Evolutionary conservation across 2,329 filamentous ascomycete species (phyloP).

Genomic region (Colletotrichum sp.): DNA sequence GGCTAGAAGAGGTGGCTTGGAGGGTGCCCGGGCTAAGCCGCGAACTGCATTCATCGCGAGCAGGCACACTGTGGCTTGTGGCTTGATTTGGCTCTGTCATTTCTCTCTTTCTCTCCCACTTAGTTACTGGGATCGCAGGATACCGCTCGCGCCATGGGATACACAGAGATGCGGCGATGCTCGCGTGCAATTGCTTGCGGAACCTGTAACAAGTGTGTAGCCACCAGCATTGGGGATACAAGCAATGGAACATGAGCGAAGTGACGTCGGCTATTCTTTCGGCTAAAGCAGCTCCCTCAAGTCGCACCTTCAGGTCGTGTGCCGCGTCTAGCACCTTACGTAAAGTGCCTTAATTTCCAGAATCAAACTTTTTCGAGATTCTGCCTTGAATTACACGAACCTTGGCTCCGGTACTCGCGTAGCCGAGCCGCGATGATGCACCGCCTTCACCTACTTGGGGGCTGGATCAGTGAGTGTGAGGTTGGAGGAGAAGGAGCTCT

Average conservation of each 20-base stretch:
- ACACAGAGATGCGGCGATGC: background rate
- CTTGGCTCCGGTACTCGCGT: background rate
- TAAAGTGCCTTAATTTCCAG: background rate
- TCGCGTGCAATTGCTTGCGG: background rate
- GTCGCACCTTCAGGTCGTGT: background rate
- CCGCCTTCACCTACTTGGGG: background rate
- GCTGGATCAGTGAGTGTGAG: background rate
- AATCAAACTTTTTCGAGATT: background rate
- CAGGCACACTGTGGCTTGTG: slow-evolving; percentile 8
- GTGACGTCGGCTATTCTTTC: background rate
- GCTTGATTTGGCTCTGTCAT: slow-evolving; percentile 6
- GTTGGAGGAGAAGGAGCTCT: background rate
- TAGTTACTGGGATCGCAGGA: too few relatives aligned
- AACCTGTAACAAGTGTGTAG: background rate
- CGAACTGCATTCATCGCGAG: background rate
- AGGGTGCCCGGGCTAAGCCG: background rate
- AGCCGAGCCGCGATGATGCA: background rate
- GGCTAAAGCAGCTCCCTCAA: background rate
- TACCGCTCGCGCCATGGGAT: too few relatives aligned
- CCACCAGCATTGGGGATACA: background rate
- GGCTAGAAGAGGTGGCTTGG: background rate
- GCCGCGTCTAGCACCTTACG: background rate
- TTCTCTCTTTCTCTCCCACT: background rate
- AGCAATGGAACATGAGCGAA: background rate
- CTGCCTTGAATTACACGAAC: background rate